Conservation (phyloP, 768 basidiomycete genomes). For the Hirschioporus abietinus region DNA sequence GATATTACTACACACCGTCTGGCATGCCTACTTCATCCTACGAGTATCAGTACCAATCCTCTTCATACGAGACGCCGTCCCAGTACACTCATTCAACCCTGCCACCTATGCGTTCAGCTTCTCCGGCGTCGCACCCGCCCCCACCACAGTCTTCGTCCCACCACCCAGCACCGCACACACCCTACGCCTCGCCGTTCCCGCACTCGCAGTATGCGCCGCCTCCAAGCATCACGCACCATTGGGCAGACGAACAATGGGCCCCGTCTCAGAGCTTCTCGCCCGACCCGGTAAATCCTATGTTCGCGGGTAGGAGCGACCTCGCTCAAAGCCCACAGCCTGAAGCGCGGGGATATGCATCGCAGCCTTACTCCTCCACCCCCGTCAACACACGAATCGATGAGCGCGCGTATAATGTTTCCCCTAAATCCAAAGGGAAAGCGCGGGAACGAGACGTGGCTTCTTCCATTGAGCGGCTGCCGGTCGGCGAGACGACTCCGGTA, state of each 20-base stretch:
- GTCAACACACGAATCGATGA: conserved; percentile 15
- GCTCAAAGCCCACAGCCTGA: conserved; percentile 19
- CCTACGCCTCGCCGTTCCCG: conserved; percentile 11
- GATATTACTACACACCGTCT: conserved; percentile 49
- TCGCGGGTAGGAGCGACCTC: conserved; percentile 28
- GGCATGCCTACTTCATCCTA: conserved; percentile 43
- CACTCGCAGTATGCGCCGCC: conserved; percentile 26
- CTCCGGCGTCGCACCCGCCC: conserved; percentile 15
- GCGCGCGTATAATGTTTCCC: conserved; percentile 13
- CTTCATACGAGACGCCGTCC: conserved; percentile 22
- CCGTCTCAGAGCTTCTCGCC: conserved; percentile 27
- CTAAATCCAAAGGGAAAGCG: conserved; percentile 31
- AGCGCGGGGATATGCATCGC: conserved; percentile 17
- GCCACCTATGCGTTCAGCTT: conserved; percentile 19
- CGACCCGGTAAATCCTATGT: conserved; percentile 24
- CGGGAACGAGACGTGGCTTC: conserved; percentile 31
- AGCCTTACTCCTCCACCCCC: conserved; percentile 15
- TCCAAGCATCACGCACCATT: conserved; percentile 27
- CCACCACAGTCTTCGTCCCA: conserved; percentile 21
- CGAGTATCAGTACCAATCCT: conserved; percentile 37
- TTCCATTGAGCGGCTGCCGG: conserved; percentile 13
- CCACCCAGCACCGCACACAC: conserved; percentile 23
- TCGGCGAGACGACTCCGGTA: conserved; percentile 12
- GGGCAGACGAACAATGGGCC: conserved; percentile 37
- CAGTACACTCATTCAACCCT: conserved; percentile 24